Evolutionary conservation across 768 basidiomycete genomes (phyloP).

Genomic region (Termitomyces sp.): DNA sequence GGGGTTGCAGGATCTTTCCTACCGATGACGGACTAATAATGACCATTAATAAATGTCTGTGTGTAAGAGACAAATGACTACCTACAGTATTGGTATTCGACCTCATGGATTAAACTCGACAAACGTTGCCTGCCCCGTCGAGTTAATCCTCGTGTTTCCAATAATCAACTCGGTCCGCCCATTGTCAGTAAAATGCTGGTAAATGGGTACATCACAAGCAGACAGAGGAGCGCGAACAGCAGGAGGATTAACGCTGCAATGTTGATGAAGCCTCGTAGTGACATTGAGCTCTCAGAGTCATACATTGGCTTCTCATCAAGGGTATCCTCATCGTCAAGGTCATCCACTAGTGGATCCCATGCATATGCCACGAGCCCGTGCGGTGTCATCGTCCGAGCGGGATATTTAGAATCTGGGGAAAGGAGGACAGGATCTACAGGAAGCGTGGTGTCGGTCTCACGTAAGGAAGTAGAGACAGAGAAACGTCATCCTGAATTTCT

Average conservation of each 20-base stretch:
- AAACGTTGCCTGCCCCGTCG: conserved; percentile 59
- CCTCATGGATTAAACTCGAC: conserved; percentile 27
- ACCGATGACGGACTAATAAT: neutral
- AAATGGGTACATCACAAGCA: conserved; percentile 80
- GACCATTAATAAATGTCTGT: neutral
- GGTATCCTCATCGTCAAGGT: conserved; percentile 56
- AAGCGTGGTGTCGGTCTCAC: conserved; percentile 26
- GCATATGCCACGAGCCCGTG: conserved; percentile 57
- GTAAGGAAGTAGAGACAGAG: conserved; percentile 29
- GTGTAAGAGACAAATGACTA: neutral
- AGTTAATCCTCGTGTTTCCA: conserved; percentile 59
- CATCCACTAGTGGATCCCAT: conserved; percentile 48
- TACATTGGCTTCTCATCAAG: conserved; percentile 30
- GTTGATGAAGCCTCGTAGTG: conserved; percentile 48
- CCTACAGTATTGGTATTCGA: conserved; percentile 31
- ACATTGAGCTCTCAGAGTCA: conserved; percentile 18
- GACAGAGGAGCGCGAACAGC: conserved; percentile 49
- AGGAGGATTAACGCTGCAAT: conserved; percentile 61
- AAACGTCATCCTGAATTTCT: conserved; percentile 26
- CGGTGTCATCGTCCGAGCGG: conserved; percentile 27
- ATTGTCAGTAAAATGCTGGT: conserved; percentile 36
- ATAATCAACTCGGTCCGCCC: conserved; percentile 40
- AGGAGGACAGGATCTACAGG: conserved; percentile 45
- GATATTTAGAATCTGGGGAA: conserved; percentile 67
- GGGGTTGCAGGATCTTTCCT: conserved; percentile 16